Percentiles rank a stretch among this genome's conserved stretches.
Conservation (phyloP, 2,329 filamentous ascomycete species). For the Tetracladium maxilliforme region DNA sequence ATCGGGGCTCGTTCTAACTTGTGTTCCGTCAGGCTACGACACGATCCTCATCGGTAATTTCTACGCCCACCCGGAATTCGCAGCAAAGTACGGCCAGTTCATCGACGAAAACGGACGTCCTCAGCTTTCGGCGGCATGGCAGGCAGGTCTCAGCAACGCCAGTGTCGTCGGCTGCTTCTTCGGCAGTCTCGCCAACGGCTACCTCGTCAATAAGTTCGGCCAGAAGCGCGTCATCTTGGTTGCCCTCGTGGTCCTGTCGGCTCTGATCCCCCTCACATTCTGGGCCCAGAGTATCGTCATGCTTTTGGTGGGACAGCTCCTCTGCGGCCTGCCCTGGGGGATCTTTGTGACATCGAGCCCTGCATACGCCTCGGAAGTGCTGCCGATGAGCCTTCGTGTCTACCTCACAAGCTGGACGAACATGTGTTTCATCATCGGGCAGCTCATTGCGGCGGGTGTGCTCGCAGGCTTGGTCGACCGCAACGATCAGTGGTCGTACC, state of each 20-base stretch:
- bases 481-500: constrained; percentile 26
- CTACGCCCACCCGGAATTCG: constrained; percentile 8
- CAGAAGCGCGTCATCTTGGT: constrained; percentile 27
- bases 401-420: constrained; percentile 22
- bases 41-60: constrained; percentile 9
- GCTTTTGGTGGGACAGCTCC: constrained; percentile 21
- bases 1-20: too few relatives aligned
- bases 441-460: constrained; percentile 28
- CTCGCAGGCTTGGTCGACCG: constrained; percentile 24
- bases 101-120: too few relatives aligned
- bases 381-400: constrained; percentile 29
- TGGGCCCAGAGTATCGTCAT: constrained; percentile 21
- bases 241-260: constrained; percentile 22
- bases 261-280: constrained; percentile 31
- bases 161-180: constrained; percentile 10
- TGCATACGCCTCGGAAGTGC: constrained; percentile 29
- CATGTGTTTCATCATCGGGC: constrained; percentile 32
- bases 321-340: constrained; percentile 26
- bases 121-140: constrained; percentile 11
- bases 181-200: constrained; percentile 23
- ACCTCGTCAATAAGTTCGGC: constrained; percentile 23
- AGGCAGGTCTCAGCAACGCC: constrained; percentile 10
- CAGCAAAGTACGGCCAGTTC: constrained; percentile 12
- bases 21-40: too few relatives aligned
- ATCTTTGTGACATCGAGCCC: constrained; percentile 26